Conservation (phyloP, 495 filamentous ascomycete species). For the Hypoxylon intermedium region DNA sequence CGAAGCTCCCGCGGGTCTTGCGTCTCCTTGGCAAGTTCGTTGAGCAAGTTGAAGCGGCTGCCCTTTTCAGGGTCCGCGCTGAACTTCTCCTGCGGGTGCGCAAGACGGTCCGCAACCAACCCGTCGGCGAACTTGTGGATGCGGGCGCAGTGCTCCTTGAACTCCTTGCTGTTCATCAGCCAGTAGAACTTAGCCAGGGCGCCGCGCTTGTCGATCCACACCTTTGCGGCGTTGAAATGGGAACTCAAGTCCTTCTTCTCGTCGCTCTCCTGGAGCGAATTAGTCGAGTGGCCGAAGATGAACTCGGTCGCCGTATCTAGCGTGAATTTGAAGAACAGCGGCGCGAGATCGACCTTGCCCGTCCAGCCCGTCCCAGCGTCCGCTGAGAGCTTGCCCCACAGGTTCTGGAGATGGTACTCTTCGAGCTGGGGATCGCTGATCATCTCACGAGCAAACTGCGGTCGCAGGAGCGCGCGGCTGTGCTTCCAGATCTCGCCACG, state of each 20-base stretch:
- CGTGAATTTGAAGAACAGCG: slow-evolving; percentile 69
- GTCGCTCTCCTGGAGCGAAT: slow-evolving; percentile 39
- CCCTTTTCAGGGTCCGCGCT: slow-evolving; percentile 12
- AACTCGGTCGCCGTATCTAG: slow-evolving; percentile 77
- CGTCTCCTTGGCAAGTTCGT: slow-evolving; percentile 67
- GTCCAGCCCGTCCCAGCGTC: slow-evolving; percentile 40
- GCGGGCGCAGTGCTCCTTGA: slow-evolving; percentile 50
- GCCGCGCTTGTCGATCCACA: slow-evolving; percentile 52
- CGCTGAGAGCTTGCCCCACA: slow-evolving; percentile 44
- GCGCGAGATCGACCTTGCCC: slow-evolving; percentile 62
- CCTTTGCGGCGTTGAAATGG: slow-evolving; percentile 58
- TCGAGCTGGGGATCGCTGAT: slow-evolving; percentile 65
- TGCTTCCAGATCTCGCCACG: slow-evolving; percentile 72
- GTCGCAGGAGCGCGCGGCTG: slow-evolving; percentile 67
- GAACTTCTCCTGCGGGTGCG: slow-evolving; percentile 10
- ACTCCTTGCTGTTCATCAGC: slow-evolving; percentile 52
- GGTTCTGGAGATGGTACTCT: slow-evolving; percentile 65
- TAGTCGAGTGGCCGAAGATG: slow-evolving; percentile 67
- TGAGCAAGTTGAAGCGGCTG: slow-evolving; percentile 65
- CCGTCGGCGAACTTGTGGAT: slow-evolving; percentile 60
- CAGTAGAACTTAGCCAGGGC: slow-evolving; percentile 57
- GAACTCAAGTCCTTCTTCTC: slow-evolving; percentile 45
- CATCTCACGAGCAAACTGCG: slow-evolving; percentile 67
- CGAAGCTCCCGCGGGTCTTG: slow-evolving; percentile 65
- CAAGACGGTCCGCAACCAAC: slow-evolving; percentile 48